These are phyloP conservation scores for Sugiyamaella xylanicola DNA, from an alignment of 1,139 yeast species.

Conservation along the genomic window DNA sequence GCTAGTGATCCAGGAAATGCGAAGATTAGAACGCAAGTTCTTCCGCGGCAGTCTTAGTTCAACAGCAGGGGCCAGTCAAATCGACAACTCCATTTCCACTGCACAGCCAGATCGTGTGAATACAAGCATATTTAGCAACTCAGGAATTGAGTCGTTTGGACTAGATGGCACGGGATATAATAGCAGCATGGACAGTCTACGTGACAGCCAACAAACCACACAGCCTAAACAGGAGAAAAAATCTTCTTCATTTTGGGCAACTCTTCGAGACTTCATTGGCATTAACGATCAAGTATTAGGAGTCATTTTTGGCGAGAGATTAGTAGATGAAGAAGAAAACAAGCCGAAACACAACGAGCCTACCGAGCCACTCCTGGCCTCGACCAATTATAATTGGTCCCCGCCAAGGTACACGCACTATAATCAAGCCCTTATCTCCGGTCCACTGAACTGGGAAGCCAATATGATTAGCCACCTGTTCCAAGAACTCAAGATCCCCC, in stretches of 20 bases:
- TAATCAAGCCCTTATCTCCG: conserved; percentile 29
- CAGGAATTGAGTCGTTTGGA: conserved; percentile 21
- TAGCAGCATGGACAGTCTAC: not conserved
- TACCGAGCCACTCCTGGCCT: not conserved
- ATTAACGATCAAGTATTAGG: conserved; percentile 41
- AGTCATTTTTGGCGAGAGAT: conserved; percentile 37
- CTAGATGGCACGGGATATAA: conserved; percentile 1
- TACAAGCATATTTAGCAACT: not conserved
- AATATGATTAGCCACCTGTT: conserved; percentile 28
- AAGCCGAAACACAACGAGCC: not conserved
- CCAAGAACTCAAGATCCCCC: conserved; percentile 26
- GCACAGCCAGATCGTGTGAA: not conserved
- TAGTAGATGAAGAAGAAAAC: conserved; percentile 23
- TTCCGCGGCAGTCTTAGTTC: conserved; percentile 3
- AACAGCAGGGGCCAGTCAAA: not conserved
- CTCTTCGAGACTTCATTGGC: conserved; percentile 35
- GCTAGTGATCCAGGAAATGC: conserved; percentile 39
- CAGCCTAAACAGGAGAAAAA: conserved; percentile 11
- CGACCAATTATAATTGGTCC: not conserved
- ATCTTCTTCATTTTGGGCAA: conserved; percentile 25
- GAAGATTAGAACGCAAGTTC: conserved; percentile 34
- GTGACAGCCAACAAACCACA: not conserved
- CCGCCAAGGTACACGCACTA: conserved; percentile 24
- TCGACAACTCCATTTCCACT: not conserved
- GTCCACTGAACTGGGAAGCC: conserved; percentile 38